Percentiles rank a stretch among this genome's conserved stretches.
These are phyloP conservation scores for Strobilomyces dryophilus DNA, from an alignment of 768 basidiomycete species.

Conservation along the genomic window DNA sequence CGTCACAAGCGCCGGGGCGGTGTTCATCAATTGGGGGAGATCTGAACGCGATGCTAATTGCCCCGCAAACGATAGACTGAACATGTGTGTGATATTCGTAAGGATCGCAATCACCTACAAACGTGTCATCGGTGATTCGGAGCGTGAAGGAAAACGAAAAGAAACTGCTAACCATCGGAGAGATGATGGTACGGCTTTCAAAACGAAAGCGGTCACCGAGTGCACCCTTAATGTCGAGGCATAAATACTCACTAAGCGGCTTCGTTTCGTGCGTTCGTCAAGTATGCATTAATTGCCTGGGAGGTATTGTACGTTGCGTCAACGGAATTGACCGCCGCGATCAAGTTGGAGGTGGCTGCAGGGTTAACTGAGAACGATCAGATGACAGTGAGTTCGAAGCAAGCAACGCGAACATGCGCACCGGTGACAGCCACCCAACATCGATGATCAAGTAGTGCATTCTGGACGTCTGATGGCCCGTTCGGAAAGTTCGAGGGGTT, in stretches of 20 bases:
- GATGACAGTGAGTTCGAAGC: neutral
- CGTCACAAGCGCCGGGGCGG: conserved; percentile 47
- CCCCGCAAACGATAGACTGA: conserved; percentile 32
- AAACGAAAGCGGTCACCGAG: conserved; percentile 1
- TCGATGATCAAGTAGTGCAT: conserved; percentile 44
- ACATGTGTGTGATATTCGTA: conserved; percentile 33
- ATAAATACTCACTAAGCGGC: conserved; percentile 47
- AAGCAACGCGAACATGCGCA: conserved; percentile 27
- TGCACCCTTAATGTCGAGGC: neutral
- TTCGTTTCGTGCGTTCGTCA: conserved; percentile 51
- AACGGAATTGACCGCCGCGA: conserved; percentile 33
- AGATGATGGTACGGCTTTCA: conserved; percentile 18
- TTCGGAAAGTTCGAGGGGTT: conserved; percentile 42
- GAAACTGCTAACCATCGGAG: conserved; percentile 5
- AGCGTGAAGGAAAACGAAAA: neutral
- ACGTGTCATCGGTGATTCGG: neutral
- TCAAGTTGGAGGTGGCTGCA: conserved; percentile 36
- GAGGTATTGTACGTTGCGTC: conserved; percentile 47
- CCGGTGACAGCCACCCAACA: conserved; percentile 55
- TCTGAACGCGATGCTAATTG: conserved; percentile 26
- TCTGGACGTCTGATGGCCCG: conserved; percentile 40
- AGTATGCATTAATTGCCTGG: conserved; percentile 45
- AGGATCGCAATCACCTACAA: conserved; percentile 32
- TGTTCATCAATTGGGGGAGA: conserved; percentile 35
- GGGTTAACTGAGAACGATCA: conserved; percentile 35